phyloP scores from a whole-genome alignment of 805 yeast genomes.

The Yamadazyma endophytica region DNA sequence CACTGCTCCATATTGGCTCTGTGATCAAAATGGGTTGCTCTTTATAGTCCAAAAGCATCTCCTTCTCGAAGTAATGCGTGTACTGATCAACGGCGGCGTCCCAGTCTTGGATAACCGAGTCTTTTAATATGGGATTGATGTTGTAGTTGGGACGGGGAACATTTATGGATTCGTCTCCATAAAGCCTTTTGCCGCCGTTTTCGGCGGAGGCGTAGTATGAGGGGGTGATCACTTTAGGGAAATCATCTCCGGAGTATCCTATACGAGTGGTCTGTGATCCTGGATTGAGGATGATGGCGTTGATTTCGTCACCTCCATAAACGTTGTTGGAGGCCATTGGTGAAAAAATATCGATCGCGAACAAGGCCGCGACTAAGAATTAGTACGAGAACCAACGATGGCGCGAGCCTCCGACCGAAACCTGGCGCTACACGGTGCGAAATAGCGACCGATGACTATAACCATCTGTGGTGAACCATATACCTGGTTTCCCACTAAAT shows the following conservation, averaged over 20 bases:
- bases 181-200: constrained; percentile 20
- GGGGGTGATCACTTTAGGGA: constrained; percentile 73
- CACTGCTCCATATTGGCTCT: constrained; percentile 83
- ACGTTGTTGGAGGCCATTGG: constrained; percentile 15
- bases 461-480: no score
- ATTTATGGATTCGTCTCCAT: constrained; percentile 39
- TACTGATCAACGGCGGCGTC: constrained; percentile 78
- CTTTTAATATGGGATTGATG: constrained; percentile 54
- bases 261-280: constrained; percentile 80
- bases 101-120: constrained; percentile 75
- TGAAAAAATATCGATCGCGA: constrained; percentile 1
- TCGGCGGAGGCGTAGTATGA: constrained; percentile 47
- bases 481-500: no score
- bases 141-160: constrained; percentile 50
- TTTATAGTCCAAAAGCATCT: constrained; percentile 47
- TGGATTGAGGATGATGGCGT: constrained; percentile 88
- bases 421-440: no score
- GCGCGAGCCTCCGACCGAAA: no score
- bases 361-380: no score
- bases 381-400: no score
- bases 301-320: constrained; percentile 67
- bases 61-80: constrained; percentile 51
- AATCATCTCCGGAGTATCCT: constrained; percentile 92
- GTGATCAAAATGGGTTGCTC: constrained; percentile 80
- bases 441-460: no score